Evolutionary conservation across 2,329 filamentous ascomycete genomes (phyloP), one percentile per base, ranked within the genome.

Genomic region (Pyrenophora tritici-repentis): DNA sequence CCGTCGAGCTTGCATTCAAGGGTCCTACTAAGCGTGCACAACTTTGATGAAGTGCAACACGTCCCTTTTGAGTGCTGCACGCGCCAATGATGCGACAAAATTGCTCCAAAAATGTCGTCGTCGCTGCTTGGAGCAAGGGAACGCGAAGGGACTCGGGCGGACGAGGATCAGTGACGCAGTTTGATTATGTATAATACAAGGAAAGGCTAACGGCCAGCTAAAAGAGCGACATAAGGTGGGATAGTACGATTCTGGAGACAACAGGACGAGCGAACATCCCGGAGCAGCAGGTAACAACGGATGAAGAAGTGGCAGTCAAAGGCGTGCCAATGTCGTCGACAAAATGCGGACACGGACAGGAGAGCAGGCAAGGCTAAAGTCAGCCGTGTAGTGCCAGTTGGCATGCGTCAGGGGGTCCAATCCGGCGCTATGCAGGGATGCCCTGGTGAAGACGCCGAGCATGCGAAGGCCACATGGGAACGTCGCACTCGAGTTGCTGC

Each of bases 1-100:
- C 38, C 68, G 71, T 72, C 67, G 70, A 71, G 69, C 66, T 72
- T 66, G 73, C 72, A 74, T 74, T 68, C 71, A 74, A 69, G 61
- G 59, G 61, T 62, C 61, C 61, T 59, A 58, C 54, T 55, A 36
- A 55, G 45, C 42, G 38, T 39, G 20, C 46, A 45, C 46, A 37
- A 43, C 48, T 54, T 46, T 38, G 42, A 38, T 49, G 54, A 54
- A 47, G 47, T 50, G 54, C 57, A 57, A 67, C 66, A 59, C 59
- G 17, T 47, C 26, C 33, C 29, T 16, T 31, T n/a, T 8, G 18
- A 14, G 18, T 26, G 16, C 6, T 35, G 47, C 42, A 62, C 64
- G 62, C 61, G 62, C 55, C 62, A 48, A 58, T 37, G 45, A 35
- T 51, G 39, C 43, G 50, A 29, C 20, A 42, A 42, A 38, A 47